These are phyloP conservation scores for Saccharomycodes ludwigii DNA, from an alignment of 805 yeast genomes.

Conservation along the genomic window DNA sequence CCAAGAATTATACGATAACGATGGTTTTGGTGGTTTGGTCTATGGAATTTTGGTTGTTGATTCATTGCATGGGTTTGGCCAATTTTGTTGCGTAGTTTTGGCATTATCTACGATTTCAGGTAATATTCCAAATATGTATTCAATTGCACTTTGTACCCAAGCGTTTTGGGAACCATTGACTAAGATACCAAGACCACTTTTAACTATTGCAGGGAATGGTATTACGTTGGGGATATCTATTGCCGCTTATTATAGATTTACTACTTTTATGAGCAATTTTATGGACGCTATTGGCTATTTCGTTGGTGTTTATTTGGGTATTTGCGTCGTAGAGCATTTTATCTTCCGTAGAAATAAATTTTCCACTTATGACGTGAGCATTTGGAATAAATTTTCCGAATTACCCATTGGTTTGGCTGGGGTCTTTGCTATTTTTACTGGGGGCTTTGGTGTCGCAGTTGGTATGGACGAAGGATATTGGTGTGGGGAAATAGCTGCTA, in stretches of 20 bases:
- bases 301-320: conserved; percentile 72
- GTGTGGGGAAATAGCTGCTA: conserved; percentile 50
- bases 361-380: conserved; percentile 47
- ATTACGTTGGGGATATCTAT: conserved; percentile 77
- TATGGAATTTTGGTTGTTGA: conserved; percentile 67
- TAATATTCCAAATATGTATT: conserved; percentile 90
- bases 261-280: conserved; percentile 64
- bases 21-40: conserved; percentile 72
- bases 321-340: conserved; percentile 72
- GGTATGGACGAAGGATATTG: conserved; percentile 89
- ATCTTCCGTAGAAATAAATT: conserved; percentile 51
- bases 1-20: conserved; percentile 35
- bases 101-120: conserved; percentile 82
- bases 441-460: conserved; percentile 72
- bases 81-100: conserved; percentile 74
- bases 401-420: conserved; percentile 77
- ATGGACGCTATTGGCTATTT: conserved; percentile 90
- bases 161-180: conserved; percentile 66
- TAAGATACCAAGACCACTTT: conserved; percentile 66
- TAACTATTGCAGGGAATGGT: conserved; percentile 71
- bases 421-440: conserved; percentile 62
- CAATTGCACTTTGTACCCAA: conserved; percentile 79
- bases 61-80: conserved; percentile 80
- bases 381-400: conserved; percentile 42
- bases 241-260: conserved; percentile 73